Conservation (phyloP, 176 grass and related monocot species). For the Microstegium vimineum region DNA sequence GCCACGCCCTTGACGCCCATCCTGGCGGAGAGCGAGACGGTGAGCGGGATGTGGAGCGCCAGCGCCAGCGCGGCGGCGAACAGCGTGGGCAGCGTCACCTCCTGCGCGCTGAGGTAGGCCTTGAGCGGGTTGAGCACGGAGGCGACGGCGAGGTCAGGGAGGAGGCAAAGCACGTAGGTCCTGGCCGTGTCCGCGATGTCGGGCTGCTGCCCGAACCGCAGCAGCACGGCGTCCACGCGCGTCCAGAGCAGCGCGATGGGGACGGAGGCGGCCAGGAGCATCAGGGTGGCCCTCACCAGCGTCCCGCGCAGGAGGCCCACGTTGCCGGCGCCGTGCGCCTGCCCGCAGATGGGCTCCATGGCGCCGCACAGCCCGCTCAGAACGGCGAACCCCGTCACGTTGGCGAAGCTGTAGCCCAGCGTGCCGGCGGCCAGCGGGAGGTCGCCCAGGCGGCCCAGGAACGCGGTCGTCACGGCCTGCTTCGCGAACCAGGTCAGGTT, state of each 20-base stretch:
- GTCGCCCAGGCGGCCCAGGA: conserved; percentile 76
- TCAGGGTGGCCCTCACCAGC: conserved; percentile 51
- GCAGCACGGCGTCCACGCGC: conserved; percentile 61
- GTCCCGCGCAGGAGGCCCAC: conserved; percentile 55
- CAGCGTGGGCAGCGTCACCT: conserved; percentile 68
- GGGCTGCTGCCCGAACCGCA: conserved; percentile 56
- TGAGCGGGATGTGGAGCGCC: conserved; percentile 66
- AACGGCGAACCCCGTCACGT: conserved; percentile 82
- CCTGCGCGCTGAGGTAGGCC: conserved; percentile 78
- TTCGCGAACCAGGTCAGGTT: conserved; percentile 91
- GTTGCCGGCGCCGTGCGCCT: conserved; percentile 87
- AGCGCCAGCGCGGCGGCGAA: conserved; percentile 46
- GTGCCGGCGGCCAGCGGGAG: conserved; percentile 71
- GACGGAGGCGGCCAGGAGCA: conserved; percentile 53
- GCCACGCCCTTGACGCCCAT: conserved; percentile 65
- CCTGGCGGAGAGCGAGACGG: conserved; percentile 34
- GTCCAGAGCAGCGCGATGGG: conserved; percentile 72
- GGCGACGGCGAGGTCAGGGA: conserved; percentile 68
- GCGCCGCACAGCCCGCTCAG: conserved; percentile 70
- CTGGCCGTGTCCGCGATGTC: conserved; percentile 56
- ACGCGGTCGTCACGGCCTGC: conserved; percentile 58
- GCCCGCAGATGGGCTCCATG: conserved; percentile 95
- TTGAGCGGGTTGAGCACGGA: conserved; percentile 71
- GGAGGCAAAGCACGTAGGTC: conserved; percentile 40
- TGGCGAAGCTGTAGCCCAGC: conserved; percentile 83